Conservation (phyloP, 2,329 filamentous ascomycete species). For the Xylariaceae sp. region DNA sequence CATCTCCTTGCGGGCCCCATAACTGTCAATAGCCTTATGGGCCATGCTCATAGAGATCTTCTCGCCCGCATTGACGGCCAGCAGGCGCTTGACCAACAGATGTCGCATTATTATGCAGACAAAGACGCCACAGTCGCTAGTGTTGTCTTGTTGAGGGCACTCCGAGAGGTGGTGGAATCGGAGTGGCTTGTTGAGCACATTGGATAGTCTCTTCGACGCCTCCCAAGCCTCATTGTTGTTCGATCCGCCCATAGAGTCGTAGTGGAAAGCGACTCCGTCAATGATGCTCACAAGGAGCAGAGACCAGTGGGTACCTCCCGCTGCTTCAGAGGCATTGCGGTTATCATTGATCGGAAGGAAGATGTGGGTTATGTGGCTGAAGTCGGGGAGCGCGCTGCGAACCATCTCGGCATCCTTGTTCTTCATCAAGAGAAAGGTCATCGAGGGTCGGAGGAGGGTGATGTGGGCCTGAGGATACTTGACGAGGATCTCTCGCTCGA, state of each 20-base stretch:
- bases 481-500: slow-evolving; percentile 80
- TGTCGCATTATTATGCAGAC: slow-evolving; percentile 94
- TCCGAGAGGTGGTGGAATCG: slow-evolving; percentile 78
- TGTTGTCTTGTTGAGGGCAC: slow-evolving; percentile 84
- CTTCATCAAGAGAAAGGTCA: slow-evolving; percentile 87
- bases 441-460: slow-evolving; percentile 81
- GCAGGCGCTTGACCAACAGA: slow-evolving; percentile 74
- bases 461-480: slow-evolving; percentile 79
- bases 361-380: slow-evolving; percentile 75
- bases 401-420: slow-evolving; percentile 50
- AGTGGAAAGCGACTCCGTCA: slow-evolving; percentile 91
- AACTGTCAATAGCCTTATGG: slow-evolving; percentile 74
- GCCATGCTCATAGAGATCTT: slow-evolving; percentile 94
- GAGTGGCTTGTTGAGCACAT: slow-evolving; percentile 58
- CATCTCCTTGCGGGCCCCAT: slow-evolving; percentile 81
- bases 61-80: slow-evolving; percentile 70
- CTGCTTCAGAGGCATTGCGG: slow-evolving; percentile 64
- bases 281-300: slow-evolving; percentile 81
- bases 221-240: slow-evolving; percentile 69
- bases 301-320: slow-evolving; percentile 92
- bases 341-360: slow-evolving; percentile 95
- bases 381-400: slow-evolving; percentile 69
- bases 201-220: slow-evolving; percentile 61
- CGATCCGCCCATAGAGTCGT: slow-evolving; percentile 73
- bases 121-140: slow-evolving; percentile 90